Evolutionary conservation across 2,329 filamentous ascomycete species (phyloP).

Genomic region (Graphilbum ipis-grandicollis): DNA sequence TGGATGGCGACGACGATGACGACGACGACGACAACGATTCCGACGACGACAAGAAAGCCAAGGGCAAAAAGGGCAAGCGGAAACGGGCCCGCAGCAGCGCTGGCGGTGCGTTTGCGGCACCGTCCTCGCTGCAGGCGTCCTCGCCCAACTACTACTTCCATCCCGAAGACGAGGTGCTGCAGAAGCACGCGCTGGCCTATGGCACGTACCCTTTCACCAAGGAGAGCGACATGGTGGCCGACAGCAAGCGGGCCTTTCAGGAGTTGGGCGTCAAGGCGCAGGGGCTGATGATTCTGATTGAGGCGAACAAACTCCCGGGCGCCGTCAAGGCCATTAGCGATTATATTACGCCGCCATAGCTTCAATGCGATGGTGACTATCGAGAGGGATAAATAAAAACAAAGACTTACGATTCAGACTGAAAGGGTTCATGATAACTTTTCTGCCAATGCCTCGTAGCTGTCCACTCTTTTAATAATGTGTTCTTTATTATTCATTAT

Average conservation of each 20-base stretch:
- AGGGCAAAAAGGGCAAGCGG: conserved; percentile 32
- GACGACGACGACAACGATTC: conserved; percentile 3
- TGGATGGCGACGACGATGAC: conserved; percentile 20
- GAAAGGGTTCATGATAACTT: too few species aligned
- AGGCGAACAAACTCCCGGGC: conserved; percentile 55
- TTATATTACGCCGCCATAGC: conserved; percentile 42
- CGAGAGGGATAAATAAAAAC: conserved; percentile 7
- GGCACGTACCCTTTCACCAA: conserved; percentile 66
- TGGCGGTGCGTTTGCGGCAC: background rate
- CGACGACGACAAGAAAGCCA: conserved; percentile 48
- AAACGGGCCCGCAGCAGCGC: conserved; percentile 35
- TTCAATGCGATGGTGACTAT: too few species aligned
- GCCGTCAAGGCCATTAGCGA: conserved; percentile 62
- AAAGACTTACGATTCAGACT: too few species aligned
- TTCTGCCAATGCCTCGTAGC: too few species aligned
- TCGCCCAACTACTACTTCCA: conserved; percentile 76
- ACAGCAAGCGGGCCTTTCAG: conserved; percentile 89
- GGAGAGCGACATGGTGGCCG: conserved; percentile 63
- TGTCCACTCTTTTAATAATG: too few species aligned
- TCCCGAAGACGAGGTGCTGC: conserved; percentile 80
- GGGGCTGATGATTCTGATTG: conserved; percentile 75
- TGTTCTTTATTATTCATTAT: too few species aligned
- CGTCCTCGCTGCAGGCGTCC: conserved; percentile 11
- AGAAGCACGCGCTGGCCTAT: conserved; percentile 53
- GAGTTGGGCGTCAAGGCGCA: conserved; percentile 75